Evolutionary conservation across 2,329 filamentous ascomycete species (phyloP), one percentile per base, ranked within the genome.

Genomic region (Sporothrix brasiliensis): DNA sequence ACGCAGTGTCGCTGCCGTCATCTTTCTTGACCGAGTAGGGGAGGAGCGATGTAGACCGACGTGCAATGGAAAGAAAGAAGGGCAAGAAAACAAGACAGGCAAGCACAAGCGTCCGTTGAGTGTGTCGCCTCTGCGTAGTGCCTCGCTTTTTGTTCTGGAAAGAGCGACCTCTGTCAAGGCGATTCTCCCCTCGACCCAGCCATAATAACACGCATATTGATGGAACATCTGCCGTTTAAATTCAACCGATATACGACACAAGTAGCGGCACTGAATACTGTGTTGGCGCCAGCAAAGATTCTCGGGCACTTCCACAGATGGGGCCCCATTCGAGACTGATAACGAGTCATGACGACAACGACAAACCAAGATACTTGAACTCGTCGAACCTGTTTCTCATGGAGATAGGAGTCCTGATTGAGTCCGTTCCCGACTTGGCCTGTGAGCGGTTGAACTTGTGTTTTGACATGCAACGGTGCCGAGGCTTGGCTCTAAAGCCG

Each of bases 301-400:
- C 24, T 56, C 53, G 44, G 34, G 34, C 34, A 44, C n/a, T n/a
- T 61, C 34, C n/a, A 6, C 49, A 63, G 21, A 63, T 27, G 39
- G 11, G 39, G 21, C 56, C 39, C 58, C 41, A n/a, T 27, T 24
- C n/a, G 21, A 47, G 58, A 63, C 44, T 63, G 58, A 27, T 47
- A 63, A 19, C 39, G n/a, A 47, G 39, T 61, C 13, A 63, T 63
- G 58, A 63, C 58, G 58, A 39, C 58, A 39, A 61, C 9, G 54
- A 27, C n/a, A 34, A 34, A 34, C 30, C 30, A 34, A 47, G 4
- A 11, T 19, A 47, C 13, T 39, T 21, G 13, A 14, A 4, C 58
- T 19, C 21, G 13, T 63, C 14, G 21, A 63, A 21, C 39, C 58
- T 63, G 58, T 63, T 63, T 63, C 58, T 63, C 58, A 61, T 61